These are phyloP conservation scores for Diaporthe eres DNA, from an alignment of 2,329 filamentous ascomycete species.

Conservation along the genomic window DNA sequence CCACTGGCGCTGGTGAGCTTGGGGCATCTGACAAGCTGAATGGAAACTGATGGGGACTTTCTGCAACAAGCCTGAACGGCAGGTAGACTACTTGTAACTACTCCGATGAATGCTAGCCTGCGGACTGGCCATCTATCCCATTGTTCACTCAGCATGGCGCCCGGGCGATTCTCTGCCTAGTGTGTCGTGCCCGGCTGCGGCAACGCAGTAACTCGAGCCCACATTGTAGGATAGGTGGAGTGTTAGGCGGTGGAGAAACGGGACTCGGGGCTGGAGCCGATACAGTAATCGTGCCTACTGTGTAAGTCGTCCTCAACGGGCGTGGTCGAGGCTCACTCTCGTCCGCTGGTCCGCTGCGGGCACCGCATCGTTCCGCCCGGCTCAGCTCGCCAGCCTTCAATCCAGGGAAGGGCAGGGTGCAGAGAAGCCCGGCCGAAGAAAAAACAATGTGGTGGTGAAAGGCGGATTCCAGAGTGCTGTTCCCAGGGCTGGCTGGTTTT, in stretches of 20 bases:
- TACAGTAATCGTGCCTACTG: background rate
- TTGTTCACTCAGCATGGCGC: constrained; percentile 1
- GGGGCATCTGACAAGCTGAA: background rate
- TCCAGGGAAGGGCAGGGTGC: constrained; percentile 24
- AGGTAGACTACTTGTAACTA: background rate
- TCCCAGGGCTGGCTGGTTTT: constrained; percentile 12
- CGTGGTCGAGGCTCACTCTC: constrained; percentile 39
- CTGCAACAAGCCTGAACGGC: background rate
- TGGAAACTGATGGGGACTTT: background rate
- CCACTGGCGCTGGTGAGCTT: constrained; percentile 30
- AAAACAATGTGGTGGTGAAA: background rate
- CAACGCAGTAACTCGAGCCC: constrained; percentile 20
- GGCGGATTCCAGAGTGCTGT: constrained; percentile 9
- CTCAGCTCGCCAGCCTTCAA: background rate
- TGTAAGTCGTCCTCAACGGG: constrained; percentile 18
- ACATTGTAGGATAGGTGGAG: background rate
- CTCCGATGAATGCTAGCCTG: background rate
- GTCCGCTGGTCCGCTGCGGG: constrained; percentile 30
- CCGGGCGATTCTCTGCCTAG: constrained; percentile 16
- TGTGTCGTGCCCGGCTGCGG: background rate
- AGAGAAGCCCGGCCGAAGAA: constrained; percentile 1
- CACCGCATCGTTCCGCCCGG: constrained; percentile 31
- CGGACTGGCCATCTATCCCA: background rate
- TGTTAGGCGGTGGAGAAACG: constrained; percentile 19
- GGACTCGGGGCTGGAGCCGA: constrained; percentile 10